phyloP scores from a whole-genome alignment of 805 yeast genomes.

The Metschnikowia lochheadii region DNA sequence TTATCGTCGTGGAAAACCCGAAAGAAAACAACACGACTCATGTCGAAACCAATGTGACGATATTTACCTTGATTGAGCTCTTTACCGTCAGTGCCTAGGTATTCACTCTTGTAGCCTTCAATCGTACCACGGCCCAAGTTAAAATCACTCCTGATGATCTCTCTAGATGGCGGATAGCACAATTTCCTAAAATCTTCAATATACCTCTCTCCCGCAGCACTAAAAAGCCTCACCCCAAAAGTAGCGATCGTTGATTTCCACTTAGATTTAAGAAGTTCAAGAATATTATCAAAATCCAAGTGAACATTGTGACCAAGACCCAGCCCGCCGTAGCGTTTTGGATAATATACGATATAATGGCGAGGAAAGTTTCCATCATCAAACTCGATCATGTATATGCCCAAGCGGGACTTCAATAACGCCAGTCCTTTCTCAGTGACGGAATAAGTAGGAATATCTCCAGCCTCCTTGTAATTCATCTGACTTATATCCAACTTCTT shows the following conservation, averaged over 20 bases:
- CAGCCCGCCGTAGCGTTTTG: slow-evolving; percentile 50
- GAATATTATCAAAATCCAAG: slow-evolving; percentile 44
- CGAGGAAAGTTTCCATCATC: slow-evolving; percentile 53
- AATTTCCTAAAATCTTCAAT: slow-evolving; percentile 46
- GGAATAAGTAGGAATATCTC: slow-evolving; percentile 22
- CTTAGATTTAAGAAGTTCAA: slow-evolving; percentile 25
- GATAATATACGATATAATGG: slow-evolving; percentile 58
- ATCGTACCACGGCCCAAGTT: slow-evolving; percentile 39
- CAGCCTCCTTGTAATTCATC: slow-evolving; percentile 9
- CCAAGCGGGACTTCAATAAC: slow-evolving; percentile 51
- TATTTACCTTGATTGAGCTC: slow-evolving; percentile 14
- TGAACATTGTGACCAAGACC: slow-evolving; percentile 55
- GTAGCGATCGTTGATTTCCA: slow-evolving; percentile 24
- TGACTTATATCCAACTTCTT: slow-evolving; percentile 34
- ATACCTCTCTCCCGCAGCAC: slow-evolving; percentile 58
- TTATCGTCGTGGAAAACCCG: slow-evolving; percentile 73
- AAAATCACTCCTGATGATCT: slow-evolving; percentile 32
- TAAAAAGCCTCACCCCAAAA: slow-evolving; percentile 50
- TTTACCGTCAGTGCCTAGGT: slow-evolving; percentile 22
- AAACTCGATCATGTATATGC: slow-evolving; percentile 74
- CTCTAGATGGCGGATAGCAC: slow-evolving; percentile 16
- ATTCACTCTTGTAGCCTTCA: slow-evolving; percentile 36
- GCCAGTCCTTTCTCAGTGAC: slow-evolving; percentile 21
- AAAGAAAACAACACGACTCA: slow-evolving; percentile 43
- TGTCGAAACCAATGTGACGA: slow-evolving; percentile 26